Percentiles rank a stretch among this genome's conserved stretches.
Conservation (phyloP, 2,329 filamentous ascomycete species). For the Didymella arachidicola region DNA sequence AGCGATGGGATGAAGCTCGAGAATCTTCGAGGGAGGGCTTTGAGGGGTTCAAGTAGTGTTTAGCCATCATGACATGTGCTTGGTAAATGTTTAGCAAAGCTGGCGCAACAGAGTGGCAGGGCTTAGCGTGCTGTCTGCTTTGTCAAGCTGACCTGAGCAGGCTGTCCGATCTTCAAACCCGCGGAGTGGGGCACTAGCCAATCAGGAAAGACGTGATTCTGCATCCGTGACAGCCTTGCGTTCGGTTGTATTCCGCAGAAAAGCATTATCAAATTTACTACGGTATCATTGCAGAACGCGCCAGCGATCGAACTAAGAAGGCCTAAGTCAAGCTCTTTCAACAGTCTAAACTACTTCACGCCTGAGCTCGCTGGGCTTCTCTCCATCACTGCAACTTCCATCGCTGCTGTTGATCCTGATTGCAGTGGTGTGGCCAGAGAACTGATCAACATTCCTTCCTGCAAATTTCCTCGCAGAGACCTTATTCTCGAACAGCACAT, state of each 20-base stretch:
- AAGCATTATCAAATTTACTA: neutral
- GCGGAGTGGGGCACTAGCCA: constrained; percentile 10
- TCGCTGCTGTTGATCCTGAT: constrained; percentile 17
- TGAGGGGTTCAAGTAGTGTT: constrained; percentile 20
- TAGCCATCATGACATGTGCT: constrained; percentile 33
- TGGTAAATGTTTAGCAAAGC: constrained; percentile 43
- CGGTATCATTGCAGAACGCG: neutral
- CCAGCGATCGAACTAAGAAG: neutral
- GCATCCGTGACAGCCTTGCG: neutral
- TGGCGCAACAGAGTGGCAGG: constrained; percentile 10
- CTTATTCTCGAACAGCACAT: constrained; percentile 49
- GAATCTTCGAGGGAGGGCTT: constrained; percentile 39
- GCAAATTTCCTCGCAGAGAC: constrained; percentile 23
- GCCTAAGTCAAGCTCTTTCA: no score
- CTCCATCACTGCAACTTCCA: constrained; percentile 14
- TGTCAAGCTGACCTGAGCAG: constrained; percentile 37
- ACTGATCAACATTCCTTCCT: constrained; percentile 20
- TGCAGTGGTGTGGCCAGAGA: constrained; percentile 18
- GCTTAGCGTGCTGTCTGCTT: constrained; percentile 25
- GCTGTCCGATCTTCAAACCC: constrained; percentile 14
- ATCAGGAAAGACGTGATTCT: constrained; percentile 6
- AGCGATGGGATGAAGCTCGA: constrained; percentile 34
- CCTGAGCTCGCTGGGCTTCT: constrained; percentile 11
- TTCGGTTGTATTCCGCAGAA: neutral
- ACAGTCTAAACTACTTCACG: constrained; percentile 11